Percentiles rank a stretch among this genome's conserved stretches.
phyloP scores from a whole-genome alignment of 108 stramenopile species.

The Epithemia pelagica region DNA sequence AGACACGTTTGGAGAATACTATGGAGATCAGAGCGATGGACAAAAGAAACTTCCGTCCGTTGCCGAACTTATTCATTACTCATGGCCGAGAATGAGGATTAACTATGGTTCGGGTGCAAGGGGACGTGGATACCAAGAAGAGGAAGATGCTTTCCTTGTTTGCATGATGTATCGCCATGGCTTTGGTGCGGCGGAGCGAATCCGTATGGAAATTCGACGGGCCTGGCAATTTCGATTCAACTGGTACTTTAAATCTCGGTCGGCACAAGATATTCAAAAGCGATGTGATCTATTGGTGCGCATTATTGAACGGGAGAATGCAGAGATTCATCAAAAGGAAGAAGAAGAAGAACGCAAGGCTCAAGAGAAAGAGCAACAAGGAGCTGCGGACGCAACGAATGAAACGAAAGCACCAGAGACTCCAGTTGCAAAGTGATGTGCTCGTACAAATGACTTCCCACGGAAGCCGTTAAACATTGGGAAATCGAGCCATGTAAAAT shows the following conservation, averaged over 20 bases:
- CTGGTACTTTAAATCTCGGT: constrained; percentile 98
- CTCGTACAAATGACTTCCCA: too few relatives aligned
- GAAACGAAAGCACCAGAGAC: neutral
- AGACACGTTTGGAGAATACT: constrained; percentile 70
- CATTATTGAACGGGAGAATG: constrained; percentile 70
- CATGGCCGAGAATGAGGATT: constrained; percentile 78
- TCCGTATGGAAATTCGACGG: constrained; percentile 88
- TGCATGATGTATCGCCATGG: constrained; percentile 96
- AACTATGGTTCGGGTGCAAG: constrained; percentile 57
- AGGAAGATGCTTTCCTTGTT: constrained; percentile 95
- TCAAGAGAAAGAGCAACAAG: neutral
- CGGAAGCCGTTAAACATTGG: too few relatives aligned
- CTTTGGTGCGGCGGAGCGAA: constrained; percentile 87
- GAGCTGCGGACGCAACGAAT: neutral
- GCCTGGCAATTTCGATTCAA: constrained; percentile 97
- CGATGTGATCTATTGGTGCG: constrained; percentile 79
- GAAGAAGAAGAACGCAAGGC: constrained; percentile 13
- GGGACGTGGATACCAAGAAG: constrained; percentile 77
- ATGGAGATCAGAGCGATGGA: constrained; percentile 42
- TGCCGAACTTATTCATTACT: constrained; percentile 68
- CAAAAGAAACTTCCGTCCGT: constrained; percentile 51
- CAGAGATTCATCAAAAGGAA: constrained; percentile 59
- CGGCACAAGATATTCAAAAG: constrained; percentile 86
- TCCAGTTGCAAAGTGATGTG: neutral
- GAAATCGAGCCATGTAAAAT: too few relatives aligned